phyloP scores from a whole-genome alignment of 257 asterid species.

The Cynanchum wilfordii region DNA sequence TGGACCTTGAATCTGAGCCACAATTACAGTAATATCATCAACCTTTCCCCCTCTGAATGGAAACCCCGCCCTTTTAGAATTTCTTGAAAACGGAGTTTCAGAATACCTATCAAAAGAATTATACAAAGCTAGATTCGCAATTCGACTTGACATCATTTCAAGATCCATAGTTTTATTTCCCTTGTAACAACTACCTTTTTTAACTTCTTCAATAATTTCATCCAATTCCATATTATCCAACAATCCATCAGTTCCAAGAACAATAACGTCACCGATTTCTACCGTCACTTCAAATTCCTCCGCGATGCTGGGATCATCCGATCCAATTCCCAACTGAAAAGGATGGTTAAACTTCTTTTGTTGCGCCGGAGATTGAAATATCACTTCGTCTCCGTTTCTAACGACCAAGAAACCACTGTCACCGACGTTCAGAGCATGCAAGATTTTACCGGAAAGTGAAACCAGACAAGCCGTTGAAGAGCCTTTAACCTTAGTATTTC shows the following conservation, averaged over 20 bases:
- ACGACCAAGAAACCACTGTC: slow-evolving; percentile 22
- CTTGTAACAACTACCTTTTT: neutral
- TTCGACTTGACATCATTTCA: neutral
- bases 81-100: slow-evolving; percentile 23
- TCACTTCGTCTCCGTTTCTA: slow-evolving; percentile 2
- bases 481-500: slow-evolving; percentile 12
- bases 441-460: slow-evolving; percentile 3
- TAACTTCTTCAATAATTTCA: neutral
- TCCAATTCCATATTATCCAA: neutral
- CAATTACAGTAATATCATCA: slow-evolving; percentile 31
- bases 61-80: slow-evolving; percentile 3
- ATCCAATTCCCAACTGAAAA: neutral
- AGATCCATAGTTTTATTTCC: neutral
- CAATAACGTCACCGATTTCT: neutral
- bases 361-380: slow-evolving; percentile 15
- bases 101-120: slow-evolving; percentile 25
- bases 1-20: slow-evolving; percentile 13
- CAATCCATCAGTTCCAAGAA: slow-evolving; percentile 1
- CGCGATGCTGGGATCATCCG: neutral
- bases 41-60: slow-evolving; percentile 19
- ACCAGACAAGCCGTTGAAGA: slow-evolving; percentile 19
- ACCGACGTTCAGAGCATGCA: slow-evolving; percentile 16
- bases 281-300: neutral
- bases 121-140: slow-evolving; percentile 22
- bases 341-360: slow-evolving; percentile 15